These are phyloP conservation scores for Adansonia madagascariensis DNA, from an alignment of 441 rosid species.

Conservation along the genomic window DNA sequence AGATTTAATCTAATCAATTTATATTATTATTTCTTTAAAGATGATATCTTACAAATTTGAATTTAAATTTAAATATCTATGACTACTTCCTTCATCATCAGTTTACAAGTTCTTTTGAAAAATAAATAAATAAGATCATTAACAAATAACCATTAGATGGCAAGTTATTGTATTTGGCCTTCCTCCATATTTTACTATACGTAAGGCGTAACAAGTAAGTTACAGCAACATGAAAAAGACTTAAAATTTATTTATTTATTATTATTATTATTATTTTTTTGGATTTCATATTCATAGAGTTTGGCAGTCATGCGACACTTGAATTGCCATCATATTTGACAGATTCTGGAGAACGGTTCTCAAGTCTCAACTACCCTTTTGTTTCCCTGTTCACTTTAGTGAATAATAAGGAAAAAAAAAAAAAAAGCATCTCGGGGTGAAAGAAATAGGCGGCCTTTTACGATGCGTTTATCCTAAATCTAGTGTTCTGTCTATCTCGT, in stretches of 20 bases:
- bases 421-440: not conserved
- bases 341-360: not conserved
- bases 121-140: not conserved
- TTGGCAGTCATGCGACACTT: not conserved
- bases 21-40: not conserved
- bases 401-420: not conserved
- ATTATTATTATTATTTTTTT: too few species aligned
- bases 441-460: not conserved
- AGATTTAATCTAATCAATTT: not conserved
- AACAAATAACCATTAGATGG: not conserved
- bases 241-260: not conserved
- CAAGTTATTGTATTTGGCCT: too few species aligned
- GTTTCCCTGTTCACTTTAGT: not conserved
- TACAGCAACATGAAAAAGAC: not conserved
- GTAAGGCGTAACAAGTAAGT: not conserved
- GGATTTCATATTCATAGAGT: not conserved
- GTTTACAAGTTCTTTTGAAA: not conserved
- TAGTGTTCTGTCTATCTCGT: not conserved
- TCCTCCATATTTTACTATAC: not conserved
- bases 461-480: not conserved
- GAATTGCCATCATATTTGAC: conserved; percentile 22
- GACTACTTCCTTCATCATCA: not conserved
- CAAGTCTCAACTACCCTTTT: conserved; percentile 8
- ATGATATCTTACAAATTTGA: not conserved
- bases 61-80: not conserved